phyloP scores from a whole-genome alignment of 495 filamentous ascomycete species.

The Xylaria nigripes region DNA sequence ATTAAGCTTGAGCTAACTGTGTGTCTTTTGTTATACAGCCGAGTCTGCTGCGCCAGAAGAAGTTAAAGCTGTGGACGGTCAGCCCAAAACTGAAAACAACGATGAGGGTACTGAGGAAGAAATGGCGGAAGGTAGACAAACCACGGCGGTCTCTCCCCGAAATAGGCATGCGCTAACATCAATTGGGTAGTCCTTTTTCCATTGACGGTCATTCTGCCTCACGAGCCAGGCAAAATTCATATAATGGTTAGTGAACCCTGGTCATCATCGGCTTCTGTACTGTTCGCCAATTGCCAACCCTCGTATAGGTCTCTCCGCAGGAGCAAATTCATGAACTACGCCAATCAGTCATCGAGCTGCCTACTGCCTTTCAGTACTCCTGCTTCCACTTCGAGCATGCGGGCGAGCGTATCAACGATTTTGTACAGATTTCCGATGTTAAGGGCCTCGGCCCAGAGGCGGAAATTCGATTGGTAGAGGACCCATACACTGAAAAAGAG shows the following conservation, averaged over 20 bases:
- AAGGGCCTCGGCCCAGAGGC: constrained; percentile 65
- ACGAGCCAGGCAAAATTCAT: constrained; percentile 68
- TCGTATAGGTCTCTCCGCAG: constrained; percentile 71
- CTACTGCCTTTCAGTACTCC: constrained; percentile 91
- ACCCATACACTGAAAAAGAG: constrained; percentile 98
- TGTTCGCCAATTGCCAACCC: constrained; percentile 19
- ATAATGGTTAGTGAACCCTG: constrained; percentile 57
- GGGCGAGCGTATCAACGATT: constrained; percentile 84
- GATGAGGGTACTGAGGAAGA: constrained; percentile 21
- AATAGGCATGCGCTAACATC: constrained; percentile 11
- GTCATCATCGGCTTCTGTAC: constrained; percentile 15
- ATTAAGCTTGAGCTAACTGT: constrained; percentile 7
- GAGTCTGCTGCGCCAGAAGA: constrained; percentile 16
- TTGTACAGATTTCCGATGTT: constrained; percentile 85
- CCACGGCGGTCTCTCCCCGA: not conserved
- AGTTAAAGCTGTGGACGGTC: constrained; percentile 17
- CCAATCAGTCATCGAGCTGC: constrained; percentile 89
- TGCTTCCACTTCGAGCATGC: constrained; percentile 96
- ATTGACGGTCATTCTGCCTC: constrained; percentile 76
- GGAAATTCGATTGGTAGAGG: constrained; percentile 75
- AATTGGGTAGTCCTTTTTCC: constrained; percentile 51
- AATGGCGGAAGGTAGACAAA: constrained; percentile 20
- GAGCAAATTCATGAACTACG: constrained; percentile 97
- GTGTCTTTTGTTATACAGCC: constrained; percentile 15
- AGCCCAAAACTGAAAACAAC: constrained; percentile 21